Evolutionary conservation across 169 alveolate species (phyloP), one percentile per base, ranked within the genome.

Genomic region (Eimeria maxima): DNA sequence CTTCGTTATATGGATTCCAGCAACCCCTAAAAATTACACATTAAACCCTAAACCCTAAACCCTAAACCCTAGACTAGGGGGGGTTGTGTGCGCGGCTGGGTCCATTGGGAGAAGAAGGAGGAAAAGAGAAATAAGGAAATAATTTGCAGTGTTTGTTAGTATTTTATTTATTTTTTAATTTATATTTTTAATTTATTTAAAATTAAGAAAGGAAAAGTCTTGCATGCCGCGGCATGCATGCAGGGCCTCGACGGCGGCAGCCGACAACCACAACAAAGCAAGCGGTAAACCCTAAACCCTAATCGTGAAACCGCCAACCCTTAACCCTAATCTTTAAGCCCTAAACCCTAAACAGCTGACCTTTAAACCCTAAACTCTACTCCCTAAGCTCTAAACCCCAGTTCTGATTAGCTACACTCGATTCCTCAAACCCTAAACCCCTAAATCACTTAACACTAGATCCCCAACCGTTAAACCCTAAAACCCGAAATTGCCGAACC

Each of bases 11-110:
- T n/a, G 8, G 69, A 16, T 18, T 20, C 20, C 69, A 60, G 6
- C n/a, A 18, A 60, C 20, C 69, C 69, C n/a, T 18, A 10, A 53
- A 2, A 10, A 20, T 0, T 24, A 67, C n/a, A 27, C 33, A 8
- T 45, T 69, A 69, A 69, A 69, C 80, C 80, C 80, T 69, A 69
- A 69, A 69, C 80, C 80, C 80, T 69, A 69, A 69, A 69, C 80
- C 80, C 80, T 69, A 69, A 33, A 27, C 69, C 69, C 69, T 60
- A 60, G n/a, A 60, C 27, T 18, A 10, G 14, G n/a, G 20, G 20
- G 69, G 69, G 14, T 60, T 60, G 69, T n/a, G 1, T 18, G 69
- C 69, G n/a, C 69, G 8, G 69, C 0, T 60, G n/a, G 2, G 69
- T 10, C 20, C n/a, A 14, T 20, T 29, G 14, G 69, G n/a, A 60